These are phyloP conservation scores for Trichoderma polysporum DNA, from an alignment of 2,329 filamentous ascomycete species.

Conservation along the genomic window DNA sequence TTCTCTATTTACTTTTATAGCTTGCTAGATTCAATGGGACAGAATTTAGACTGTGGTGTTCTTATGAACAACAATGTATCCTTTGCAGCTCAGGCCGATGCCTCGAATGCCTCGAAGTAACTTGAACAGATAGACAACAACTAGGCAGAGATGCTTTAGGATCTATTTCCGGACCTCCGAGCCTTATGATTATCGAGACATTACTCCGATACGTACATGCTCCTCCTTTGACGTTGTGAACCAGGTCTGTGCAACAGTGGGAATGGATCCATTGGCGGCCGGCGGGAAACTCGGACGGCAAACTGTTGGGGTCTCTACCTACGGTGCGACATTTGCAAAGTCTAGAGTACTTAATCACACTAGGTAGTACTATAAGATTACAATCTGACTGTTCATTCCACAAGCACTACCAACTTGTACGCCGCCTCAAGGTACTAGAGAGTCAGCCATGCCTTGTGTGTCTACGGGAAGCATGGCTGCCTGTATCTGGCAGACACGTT, in stretches of 20 bases:
- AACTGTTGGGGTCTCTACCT: not conserved
- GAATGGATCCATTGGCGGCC: not conserved
- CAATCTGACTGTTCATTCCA: not conserved
- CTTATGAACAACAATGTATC: not conserved
- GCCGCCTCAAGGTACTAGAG: not conserved
- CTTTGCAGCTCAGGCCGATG: not conserved
- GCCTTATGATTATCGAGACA: not conserved
- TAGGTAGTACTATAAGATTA: not conserved
- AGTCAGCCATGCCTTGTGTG: not conserved
- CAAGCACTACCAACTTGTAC: not conserved
- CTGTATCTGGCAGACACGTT: not conserved
- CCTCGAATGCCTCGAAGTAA: not conserved
- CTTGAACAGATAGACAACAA: not conserved
- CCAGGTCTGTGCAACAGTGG: not conserved
- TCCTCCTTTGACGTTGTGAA: not conserved
- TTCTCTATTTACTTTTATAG: not conserved
- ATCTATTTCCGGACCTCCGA: not conserved
- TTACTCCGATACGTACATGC: not conserved
- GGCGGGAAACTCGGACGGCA: not conserved
- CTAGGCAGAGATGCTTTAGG: not conserved
- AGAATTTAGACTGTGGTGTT: not conserved
- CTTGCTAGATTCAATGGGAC: not conserved
- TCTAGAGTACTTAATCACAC: not conserved
- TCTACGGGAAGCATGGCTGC: too few relatives aligned
- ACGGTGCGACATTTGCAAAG: not conserved